Evolutionary conservation across 2,329 filamentous ascomycete species (phyloP).

Genomic region (Colletotrichum lini): DNA sequence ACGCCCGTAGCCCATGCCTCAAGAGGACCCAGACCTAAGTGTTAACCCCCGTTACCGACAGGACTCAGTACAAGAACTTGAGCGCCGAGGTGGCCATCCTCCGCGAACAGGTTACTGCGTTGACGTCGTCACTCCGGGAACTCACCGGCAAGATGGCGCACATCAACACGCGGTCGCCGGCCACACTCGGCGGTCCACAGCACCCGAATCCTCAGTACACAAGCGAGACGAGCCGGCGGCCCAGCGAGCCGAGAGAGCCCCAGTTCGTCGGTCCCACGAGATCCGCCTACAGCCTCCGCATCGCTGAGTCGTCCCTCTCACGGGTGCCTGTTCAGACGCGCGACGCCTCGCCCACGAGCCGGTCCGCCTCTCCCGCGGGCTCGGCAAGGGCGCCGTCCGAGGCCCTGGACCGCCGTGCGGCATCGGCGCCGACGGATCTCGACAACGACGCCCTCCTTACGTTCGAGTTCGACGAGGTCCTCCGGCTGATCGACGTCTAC

Average conservation of each 20-base stretch:
- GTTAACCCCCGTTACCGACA: neutral
- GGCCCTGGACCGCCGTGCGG: constrained; percentile 32
- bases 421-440: constrained; percentile 15
- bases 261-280: constrained; percentile 56
- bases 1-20: accelerated
- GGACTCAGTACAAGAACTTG: constrained; percentile 43
- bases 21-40: neutral
- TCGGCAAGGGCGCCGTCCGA: constrained; percentile 46
- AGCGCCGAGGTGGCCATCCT: constrained; percentile 49
- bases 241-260: constrained; percentile 49
- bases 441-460: constrained; percentile 25
- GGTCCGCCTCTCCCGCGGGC: constrained; percentile 33
- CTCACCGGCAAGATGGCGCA: constrained; percentile 45
- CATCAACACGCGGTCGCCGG: constrained; percentile 24
- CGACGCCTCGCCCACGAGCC: constrained; percentile 47
- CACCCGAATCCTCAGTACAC: constrained; percentile 35
- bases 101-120: constrained; percentile 49
- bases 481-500: constrained; percentile 53
- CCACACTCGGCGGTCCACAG: constrained; percentile 22
- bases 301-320: constrained; percentile 54
- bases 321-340: constrained; percentile 52
- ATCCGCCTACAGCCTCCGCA: constrained; percentile 53
- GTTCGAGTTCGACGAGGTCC: constrained; percentile 46
- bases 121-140: constrained; percentile 48
- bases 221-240: constrained; percentile 22